A percentile compares a stretch with the other conserved stretches of the same genome.
phyloP scores from a whole-genome alignment of 306 rosid genomes.

The Sesbania bispinosa region DNA sequence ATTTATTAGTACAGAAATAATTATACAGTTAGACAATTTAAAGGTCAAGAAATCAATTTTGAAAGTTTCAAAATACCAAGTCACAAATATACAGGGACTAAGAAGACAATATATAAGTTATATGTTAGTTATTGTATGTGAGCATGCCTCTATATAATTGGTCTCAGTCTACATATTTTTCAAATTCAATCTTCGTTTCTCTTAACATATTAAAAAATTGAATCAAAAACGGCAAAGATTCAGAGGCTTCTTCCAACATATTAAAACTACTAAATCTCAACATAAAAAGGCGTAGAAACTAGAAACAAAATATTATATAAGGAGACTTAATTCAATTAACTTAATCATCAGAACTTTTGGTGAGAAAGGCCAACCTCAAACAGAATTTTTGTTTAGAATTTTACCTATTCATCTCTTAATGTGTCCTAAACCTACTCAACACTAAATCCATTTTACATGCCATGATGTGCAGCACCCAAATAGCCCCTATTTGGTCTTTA shows the following conservation, averaged over 20 bases:
- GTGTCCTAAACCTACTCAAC: slow-evolving; percentile 4
- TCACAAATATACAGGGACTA: slow-evolving; percentile 5
- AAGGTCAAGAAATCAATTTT: slow-evolving; percentile 18
- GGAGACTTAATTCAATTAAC: not conserved
- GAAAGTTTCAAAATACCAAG: slow-evolving; percentile 5
- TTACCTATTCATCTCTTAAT: slow-evolving; percentile 6
- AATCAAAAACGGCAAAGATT: not conserved
- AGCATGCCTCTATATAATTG: not conserved
- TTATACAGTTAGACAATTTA: not conserved
- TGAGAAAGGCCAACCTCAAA: slow-evolving; percentile 1
- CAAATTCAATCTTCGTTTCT: slow-evolving; percentile 15
- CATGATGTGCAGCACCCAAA: slow-evolving; percentile 19
- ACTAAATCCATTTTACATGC: slow-evolving; percentile 7
- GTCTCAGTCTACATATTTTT: not conserved
- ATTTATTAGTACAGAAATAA: slow-evolving; percentile 25
- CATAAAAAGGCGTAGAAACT: not conserved
- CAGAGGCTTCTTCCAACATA: not conserved
- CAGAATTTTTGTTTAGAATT: not conserved
- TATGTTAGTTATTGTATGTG: not conserved
- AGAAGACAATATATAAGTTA: slow-evolving; percentile 16
- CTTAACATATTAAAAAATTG: not conserved
- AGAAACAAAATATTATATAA: not conserved
- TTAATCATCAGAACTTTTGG: not conserved
- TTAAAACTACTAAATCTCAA: slow-evolving; percentile 8
- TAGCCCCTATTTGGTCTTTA: slow-evolving; percentile 16